Percentiles rank a stretch among this genome's conserved stretches.
These are phyloP conservation scores for Brettanomyces nanus DNA, from an alignment of 805 yeast species.

Conservation along the genomic window DNA sequence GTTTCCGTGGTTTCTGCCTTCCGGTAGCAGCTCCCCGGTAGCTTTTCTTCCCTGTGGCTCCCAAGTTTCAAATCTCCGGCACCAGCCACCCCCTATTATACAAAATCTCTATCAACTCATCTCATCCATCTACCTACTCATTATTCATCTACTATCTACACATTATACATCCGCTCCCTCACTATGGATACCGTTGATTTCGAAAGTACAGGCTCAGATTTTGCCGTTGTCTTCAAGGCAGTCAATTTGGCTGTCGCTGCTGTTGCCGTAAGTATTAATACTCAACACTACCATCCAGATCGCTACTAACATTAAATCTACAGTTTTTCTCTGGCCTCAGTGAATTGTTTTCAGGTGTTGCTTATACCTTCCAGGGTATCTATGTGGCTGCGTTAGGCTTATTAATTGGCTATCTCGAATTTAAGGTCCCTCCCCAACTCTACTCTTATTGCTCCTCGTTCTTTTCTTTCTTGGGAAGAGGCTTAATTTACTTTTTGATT, in stretches of 20 bases:
- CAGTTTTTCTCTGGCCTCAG: slow-evolving; percentile 41
- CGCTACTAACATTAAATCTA: not conserved
- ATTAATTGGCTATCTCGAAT: slow-evolving; percentile 40
- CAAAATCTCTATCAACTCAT: too few species aligned
- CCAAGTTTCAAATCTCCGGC: too few species aligned
- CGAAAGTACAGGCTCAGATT: slow-evolving; percentile 36
- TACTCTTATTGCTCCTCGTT: slow-evolving; percentile 58
- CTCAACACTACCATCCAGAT: not conserved
- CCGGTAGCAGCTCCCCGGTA: too few species aligned
- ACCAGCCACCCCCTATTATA: too few species aligned
- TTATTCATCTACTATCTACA: too few species aligned
- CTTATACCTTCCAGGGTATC: slow-evolving; percentile 48
- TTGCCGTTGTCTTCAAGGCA: slow-evolving; percentile 37
- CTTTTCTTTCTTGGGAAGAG: slow-evolving; percentile 70
- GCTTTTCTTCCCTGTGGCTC: too few species aligned
- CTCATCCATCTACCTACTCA: too few species aligned
- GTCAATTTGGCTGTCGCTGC: slow-evolving; percentile 51
- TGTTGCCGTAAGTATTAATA: slow-evolving; percentile 34
- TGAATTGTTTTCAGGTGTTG: slow-evolving; percentile 35
- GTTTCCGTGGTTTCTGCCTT: too few species aligned
- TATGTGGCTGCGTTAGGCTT: slow-evolving; percentile 49
- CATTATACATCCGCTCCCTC: too few species aligned
- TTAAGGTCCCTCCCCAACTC: slow-evolving; percentile 49
- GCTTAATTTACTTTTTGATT: slow-evolving; percentile 46
- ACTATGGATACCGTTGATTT: slow-evolving; percentile 33